Base-by-base conservation (phyloP, 2,329 filamentous ascomycete genomes). In the Penicillium polonicum region DNA sequence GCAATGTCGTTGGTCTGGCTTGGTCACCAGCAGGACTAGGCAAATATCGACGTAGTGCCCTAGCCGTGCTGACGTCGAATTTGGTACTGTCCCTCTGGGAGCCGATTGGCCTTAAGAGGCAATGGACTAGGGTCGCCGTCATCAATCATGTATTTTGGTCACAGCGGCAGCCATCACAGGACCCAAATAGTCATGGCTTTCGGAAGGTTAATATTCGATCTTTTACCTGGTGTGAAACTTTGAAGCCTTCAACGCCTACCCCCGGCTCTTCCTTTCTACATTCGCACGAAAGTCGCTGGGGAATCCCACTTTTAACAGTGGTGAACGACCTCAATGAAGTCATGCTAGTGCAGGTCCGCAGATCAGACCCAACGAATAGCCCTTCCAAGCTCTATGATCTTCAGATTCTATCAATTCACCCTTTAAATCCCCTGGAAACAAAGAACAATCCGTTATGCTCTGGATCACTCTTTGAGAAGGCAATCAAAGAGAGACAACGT, bases 11-110 rank as follows among this genome's bases (percentile, higher is more conserved):
- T n/a, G 72, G 72, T 2, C 65, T 86, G 23, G 72, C 77, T 9
- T 87, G 85, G 85, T 87, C 84, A 5, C 75, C 81, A 2, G 76
- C 80, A 7, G 84, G 84, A 2, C 70, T 86, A 39, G 83, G 77
- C 19, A 79, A 78, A 62, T 80, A 85, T 68, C 73, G 78, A 43
- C 78, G 82, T 60, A 83, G 79, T 64, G 78, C 80, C 8, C 76
- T 87, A 29, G 82, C 79, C 2, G 79, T 85, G 17, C 72, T 85
- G 44, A 85, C 83, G 0, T 79, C 83, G 3, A 85, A 84, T 61
- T 70, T 85, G 54, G 65, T 83, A 1, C 68, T 87, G 5, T 83
- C 82, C 1, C 68, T 87, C 9, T 87, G 83, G 79, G 80, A 82
- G 48, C 75, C 79, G 3, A 69, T 78, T 33, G 79, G 79, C 13